These are phyloP conservation scores for Trichoderma asperelloides DNA, from an alignment of 495 filamentous ascomycete species.

Conservation along the genomic window DNA sequence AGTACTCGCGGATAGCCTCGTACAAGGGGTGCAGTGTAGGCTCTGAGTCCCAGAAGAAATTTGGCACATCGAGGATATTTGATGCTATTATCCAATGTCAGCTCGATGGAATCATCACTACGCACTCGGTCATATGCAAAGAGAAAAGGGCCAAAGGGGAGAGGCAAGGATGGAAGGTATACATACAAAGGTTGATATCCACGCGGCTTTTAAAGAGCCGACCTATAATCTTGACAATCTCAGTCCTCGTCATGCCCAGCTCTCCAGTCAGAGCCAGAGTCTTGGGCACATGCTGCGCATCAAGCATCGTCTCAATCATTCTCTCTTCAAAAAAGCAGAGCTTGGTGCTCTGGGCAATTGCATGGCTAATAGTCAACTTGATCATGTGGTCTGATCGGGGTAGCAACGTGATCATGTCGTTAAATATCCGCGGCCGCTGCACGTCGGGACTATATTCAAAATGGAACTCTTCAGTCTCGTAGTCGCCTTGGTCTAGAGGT, in stretches of 20 bases:
- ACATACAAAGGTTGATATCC: constrained; percentile 94
- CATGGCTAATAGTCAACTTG: constrained; percentile 92
- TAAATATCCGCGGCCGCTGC: constrained; percentile 81
- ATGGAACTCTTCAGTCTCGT: constrained; percentile 97
- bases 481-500: constrained; percentile 72
- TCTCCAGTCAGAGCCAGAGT: constrained; percentile 80
- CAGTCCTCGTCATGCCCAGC: constrained; percentile 83
- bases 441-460: constrained; percentile 89
- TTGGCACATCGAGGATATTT: constrained; percentile 94
- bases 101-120: constrained; percentile 9
- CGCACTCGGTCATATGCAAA: not conserved
- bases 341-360: constrained; percentile 95
- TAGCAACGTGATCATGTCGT: constrained; percentile 97
- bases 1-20: constrained; percentile 88
- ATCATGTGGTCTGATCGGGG: constrained; percentile 94
- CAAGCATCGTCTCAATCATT: constrained; percentile 88
- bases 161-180: not conserved
- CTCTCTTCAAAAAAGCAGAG: constrained; percentile 93
- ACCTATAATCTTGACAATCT: constrained; percentile 87
- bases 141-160: not conserved
- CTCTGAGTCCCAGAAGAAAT: constrained; percentile 98
- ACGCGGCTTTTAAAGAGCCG: constrained; percentile 87
- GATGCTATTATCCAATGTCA: constrained; percentile 50
- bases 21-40: constrained; percentile 93
- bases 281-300: constrained; percentile 86